phyloP scores from a whole-genome alignment of 1,139 yeast genomes.

The Pichia cactophila region DNA sequence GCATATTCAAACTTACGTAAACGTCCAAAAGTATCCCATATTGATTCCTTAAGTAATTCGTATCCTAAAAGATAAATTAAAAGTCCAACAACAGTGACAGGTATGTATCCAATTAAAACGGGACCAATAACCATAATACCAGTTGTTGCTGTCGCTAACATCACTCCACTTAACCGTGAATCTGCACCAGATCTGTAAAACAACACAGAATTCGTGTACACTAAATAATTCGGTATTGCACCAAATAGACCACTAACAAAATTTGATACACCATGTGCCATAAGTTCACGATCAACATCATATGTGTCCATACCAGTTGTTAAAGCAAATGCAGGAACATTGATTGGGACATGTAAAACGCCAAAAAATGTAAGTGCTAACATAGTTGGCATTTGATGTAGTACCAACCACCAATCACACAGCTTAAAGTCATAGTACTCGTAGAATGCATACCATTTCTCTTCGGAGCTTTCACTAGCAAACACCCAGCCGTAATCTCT shows the following conservation, averaged over 20 bases:
- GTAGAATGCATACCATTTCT: constrained; percentile 89
- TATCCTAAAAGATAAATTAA: constrained; percentile 84
- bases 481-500: constrained; percentile 83
- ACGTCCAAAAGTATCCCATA: constrained; percentile 77
- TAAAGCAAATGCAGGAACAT: constrained; percentile 94
- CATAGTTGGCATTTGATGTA: constrained; percentile 82
- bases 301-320: constrained; percentile 79
- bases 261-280: constrained; percentile 94
- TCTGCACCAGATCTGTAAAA: constrained; percentile 95
- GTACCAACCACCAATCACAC: constrained; percentile 67
- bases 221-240: constrained; percentile 87
- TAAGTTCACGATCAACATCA: constrained; percentile 86
- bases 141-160: constrained; percentile 76
- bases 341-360: constrained; percentile 90
- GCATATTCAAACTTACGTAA: constrained; percentile 70
- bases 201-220: constrained; percentile 85
- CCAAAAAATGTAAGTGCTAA: constrained; percentile 93
- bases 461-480: constrained; percentile 50
- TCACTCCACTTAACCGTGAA: constrained; percentile 75
- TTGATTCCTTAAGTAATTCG: constrained; percentile 78
- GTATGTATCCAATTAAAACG: constrained; percentile 84
- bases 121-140: constrained; percentile 85
- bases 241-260: constrained; percentile 78
- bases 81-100: constrained; percentile 92
- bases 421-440: constrained; percentile 56